Percentiles rank a stretch among this genome's conserved stretches.
These are phyloP conservation scores for Chlamydomonas eustigma DNA, from an alignment of 139 green algal genomes.

Conservation along the genomic window DNA sequence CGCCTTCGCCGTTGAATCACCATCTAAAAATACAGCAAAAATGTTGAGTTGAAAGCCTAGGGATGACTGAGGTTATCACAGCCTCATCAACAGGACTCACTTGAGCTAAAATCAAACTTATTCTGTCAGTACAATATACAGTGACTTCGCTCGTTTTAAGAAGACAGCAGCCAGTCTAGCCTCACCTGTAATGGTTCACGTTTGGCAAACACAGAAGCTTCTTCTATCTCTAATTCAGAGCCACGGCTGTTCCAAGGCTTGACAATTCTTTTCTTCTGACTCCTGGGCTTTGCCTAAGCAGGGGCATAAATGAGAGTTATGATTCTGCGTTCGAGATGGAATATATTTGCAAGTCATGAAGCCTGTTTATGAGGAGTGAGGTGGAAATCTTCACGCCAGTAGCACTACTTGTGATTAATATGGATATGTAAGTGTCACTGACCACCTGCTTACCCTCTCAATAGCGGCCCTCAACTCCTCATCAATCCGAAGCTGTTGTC, in stretches of 20 bases:
- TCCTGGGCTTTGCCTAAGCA: constrained; percentile 24
- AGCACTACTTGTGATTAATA: neutral
- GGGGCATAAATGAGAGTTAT: too few relatives aligned
- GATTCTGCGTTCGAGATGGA: too few relatives aligned
- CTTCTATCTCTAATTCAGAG: constrained; percentile 55
- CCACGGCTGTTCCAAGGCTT: constrained; percentile 39
- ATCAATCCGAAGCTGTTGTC: constrained; percentile 20
- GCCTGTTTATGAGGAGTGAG: too few relatives aligned
- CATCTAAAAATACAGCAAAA: constrained; percentile 34
- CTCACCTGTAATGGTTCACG: neutral
- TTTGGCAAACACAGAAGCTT: constrained; percentile 24
- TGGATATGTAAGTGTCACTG: too few relatives aligned
- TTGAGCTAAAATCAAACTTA: too few relatives aligned
- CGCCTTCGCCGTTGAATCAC: constrained; percentile 34
- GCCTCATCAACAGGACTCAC: too few relatives aligned
- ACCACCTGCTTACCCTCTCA: constrained; percentile 26
- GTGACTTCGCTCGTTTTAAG: neutral
- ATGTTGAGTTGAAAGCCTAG: too few relatives aligned
- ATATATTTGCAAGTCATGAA: too few relatives aligned
- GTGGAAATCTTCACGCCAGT: neutral
- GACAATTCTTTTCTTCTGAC: constrained; percentile 25
- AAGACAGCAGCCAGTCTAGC: neutral
- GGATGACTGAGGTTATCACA: too few relatives aligned
- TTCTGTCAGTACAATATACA: too few relatives aligned
- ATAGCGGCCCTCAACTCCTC: constrained; percentile 25